A percentile compares a stretch with the other conserved stretches of the same genome.
Conservation (phyloP, 2,329 filamentous ascomycete genomes). For the Alternaria brassicicola region DNA sequence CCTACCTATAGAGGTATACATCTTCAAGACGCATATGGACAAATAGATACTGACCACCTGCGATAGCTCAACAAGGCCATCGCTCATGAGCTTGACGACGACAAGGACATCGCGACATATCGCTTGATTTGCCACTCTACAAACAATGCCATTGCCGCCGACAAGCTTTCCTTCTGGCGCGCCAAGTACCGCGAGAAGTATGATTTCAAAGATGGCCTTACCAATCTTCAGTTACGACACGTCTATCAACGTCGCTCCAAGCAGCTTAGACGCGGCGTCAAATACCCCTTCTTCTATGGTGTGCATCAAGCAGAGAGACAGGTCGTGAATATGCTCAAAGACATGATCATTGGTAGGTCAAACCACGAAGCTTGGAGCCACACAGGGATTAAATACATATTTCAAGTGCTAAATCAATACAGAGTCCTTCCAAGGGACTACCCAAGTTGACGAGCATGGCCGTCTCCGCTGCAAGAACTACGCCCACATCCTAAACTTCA, state of each 20-base stretch:
- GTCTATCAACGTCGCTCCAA: constrained; percentile 44
- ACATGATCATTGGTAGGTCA: constrained; percentile 54
- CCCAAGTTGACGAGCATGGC: constrained; percentile 23
- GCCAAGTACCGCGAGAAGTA: constrained; percentile 51
- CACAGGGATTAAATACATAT: not conserved
- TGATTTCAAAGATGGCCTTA: constrained; percentile 38
- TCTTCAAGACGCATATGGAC: not conserved
- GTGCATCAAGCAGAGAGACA: constrained; percentile 34
- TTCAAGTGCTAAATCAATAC: not conserved
- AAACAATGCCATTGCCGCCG: constrained; percentile 49
- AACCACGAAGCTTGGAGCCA: not conserved
- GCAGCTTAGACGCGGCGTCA: constrained; percentile 26
- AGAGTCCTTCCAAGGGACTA: constrained; percentile 42
- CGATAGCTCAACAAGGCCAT: constrained; percentile 51
- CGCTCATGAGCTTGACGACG: constrained; percentile 45
- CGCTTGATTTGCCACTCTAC: constrained; percentile 49
- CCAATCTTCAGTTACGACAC: constrained; percentile 42
- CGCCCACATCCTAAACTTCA: constrained; percentile 37
- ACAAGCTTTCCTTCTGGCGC: constrained; percentile 56
- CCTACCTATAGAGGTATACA: constrained; percentile 42
- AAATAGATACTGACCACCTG: not conserved
- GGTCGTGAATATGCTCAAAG: constrained; percentile 48
- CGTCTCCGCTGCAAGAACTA: constrained; percentile 46
- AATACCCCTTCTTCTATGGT: constrained; percentile 28
- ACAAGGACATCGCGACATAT: constrained; percentile 54